phyloP scores from a whole-genome alignment of 345 rosid genomes.

The Salix exigua region DNA sequence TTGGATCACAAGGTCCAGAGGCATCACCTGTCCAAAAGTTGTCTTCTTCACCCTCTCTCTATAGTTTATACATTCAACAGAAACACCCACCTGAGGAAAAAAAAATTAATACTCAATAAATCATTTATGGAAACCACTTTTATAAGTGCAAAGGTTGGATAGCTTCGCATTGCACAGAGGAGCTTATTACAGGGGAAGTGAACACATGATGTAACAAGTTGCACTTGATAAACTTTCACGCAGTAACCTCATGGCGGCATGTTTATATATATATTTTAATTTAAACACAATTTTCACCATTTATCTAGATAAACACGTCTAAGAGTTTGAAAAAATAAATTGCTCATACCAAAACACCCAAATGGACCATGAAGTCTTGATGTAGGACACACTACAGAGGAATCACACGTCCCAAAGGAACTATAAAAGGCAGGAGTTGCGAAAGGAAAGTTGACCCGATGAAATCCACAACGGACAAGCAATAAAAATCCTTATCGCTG shows the following conservation, averaged over 20 bases:
- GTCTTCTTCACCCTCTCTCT: constrained; percentile 88
- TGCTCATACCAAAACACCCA: not conserved
- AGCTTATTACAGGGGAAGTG: not conserved
- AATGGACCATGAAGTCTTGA: not conserved
- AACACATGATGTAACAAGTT: not conserved
- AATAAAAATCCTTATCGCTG: too few species aligned
- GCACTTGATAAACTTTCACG: constrained; percentile 2
- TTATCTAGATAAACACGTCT: too few species aligned
- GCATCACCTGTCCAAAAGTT: constrained; percentile 94
- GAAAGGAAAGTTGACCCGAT: too few species aligned
- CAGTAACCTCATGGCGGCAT: constrained; percentile 68
- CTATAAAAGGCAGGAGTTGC: too few species aligned
- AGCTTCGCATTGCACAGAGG: not conserved
- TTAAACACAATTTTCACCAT: too few species aligned
- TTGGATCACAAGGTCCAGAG: constrained; percentile 97
- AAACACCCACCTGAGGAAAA: constrained; percentile 73
- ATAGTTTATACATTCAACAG: constrained; percentile 54
- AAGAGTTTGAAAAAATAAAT: not conserved
- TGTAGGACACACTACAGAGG: too few species aligned
- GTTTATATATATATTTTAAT: constrained; percentile 26
- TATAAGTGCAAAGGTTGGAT: not conserved
- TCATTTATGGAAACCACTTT: not conserved
- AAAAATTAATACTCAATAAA: not conserved
- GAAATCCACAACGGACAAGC: too few species aligned
- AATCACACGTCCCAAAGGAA: too few species aligned